These are phyloP conservation scores for Haplosporangium gracile DNA, from an alignment of 192 early-diverging fungal genomes.

Conservation along the genomic window DNA sequence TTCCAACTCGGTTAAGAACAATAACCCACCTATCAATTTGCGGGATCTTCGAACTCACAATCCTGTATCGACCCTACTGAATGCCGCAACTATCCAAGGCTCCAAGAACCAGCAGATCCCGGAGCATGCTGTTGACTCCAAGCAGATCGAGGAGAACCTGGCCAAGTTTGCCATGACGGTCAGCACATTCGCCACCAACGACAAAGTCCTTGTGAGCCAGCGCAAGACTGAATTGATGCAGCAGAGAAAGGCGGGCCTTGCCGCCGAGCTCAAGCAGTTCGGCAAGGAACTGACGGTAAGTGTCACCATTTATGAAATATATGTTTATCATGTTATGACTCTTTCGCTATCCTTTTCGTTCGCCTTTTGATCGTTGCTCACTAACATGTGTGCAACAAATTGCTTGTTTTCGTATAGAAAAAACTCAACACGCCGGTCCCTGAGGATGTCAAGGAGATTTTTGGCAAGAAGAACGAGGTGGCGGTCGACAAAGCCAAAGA, in stretches of 20 bases:
- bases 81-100: conserved; percentile 47
- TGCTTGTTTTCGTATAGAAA: conserved; percentile 22
- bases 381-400: background rate
- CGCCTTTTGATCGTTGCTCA: background rate
- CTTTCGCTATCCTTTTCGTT: background rate
- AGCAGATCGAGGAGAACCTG: conserved; percentile 50
- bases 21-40: conserved; percentile 59
- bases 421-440: conserved; percentile 87
- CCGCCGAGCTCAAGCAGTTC: conserved; percentile 87
- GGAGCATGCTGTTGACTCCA: conserved; percentile 60
- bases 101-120: conserved; percentile 59
- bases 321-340: background rate
- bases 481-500: conserved; percentile 30
- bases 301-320: background rate
- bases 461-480: conserved; percentile 66
- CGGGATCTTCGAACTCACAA: conserved; percentile 63
- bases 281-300: conserved; percentile 75
- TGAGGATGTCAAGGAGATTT: conserved; percentile 82
- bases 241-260: conserved; percentile 78
- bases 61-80: conserved; percentile 57
- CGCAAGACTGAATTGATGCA: conserved; percentile 58
- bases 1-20: conserved; percentile 34
- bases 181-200: conserved; percentile 76
- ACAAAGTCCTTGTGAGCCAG: conserved; percentile 83
- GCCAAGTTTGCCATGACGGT: conserved; percentile 70